Evolutionary conservation across 176 grass and related monocot genomes (phyloP), one percentile per base, ranked within the genome.

Genomic region (Secale cereale): DNA sequence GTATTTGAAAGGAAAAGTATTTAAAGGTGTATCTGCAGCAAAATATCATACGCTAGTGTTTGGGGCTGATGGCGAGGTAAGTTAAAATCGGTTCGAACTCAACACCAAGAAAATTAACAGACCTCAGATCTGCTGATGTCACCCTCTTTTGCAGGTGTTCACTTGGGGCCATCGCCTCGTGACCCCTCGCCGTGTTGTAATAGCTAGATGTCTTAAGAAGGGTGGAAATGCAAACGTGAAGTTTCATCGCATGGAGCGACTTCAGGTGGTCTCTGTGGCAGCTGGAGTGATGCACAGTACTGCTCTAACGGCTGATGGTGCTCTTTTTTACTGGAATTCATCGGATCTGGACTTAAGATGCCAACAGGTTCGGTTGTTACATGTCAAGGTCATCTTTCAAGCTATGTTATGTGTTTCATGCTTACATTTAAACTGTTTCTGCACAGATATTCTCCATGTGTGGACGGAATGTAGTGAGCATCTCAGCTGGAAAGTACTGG

Each of bases 401-500:
- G 12, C 39, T 80, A 71, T 74, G 12, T 33, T 65, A 35, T 72
- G 25, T 74, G n/a, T 77, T 80, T 35, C 14, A 64, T 85, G 26
- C 86, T 70, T 64, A 50, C 30, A 69, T 43, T 71, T 15, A 57
- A 73, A 40, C 23, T 62, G 68, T 59, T 86, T 88, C 63, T 43
- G 43, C 76, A 59, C 87, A 98, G 93, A 85, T 98, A 74, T 94
- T 94, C 81, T 89, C 94, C 79, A 88, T 95, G 86, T 92, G 94
- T 80, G 88, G 86, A 66, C 90, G 86, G 68, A 88, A 88, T 88
- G 80, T 92, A 76, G 84, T 94, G 61, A 94, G 79, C 79, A 94
- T 97, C 78, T 97, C 97, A 22, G 97, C 93, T 83, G 97, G 97
- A 73, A 99, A 99, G 62, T 92, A 97, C 80, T 99, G 97, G 97